phyloP scores from a whole-genome alignment of 2,329 filamentous ascomycete genomes.

The Diaporthe sp. region DNA sequence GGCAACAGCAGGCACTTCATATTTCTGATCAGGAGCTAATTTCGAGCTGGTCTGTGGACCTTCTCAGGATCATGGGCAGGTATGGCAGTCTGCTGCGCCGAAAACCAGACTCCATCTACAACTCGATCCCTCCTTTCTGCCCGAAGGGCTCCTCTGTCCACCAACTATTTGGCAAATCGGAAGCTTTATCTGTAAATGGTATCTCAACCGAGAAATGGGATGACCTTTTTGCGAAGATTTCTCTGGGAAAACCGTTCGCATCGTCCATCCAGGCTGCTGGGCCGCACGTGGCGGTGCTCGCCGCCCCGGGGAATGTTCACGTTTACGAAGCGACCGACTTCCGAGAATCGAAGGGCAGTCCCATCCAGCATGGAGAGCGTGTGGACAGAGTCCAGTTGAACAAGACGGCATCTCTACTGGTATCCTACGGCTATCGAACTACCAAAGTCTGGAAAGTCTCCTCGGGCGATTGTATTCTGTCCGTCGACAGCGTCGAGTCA shows the following conservation, averaged over 20 bases:
- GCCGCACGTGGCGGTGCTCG: background rate
- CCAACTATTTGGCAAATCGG: constrained; percentile 1
- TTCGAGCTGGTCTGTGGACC: constrained; percentile 13
- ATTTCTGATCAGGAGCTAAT: background rate
- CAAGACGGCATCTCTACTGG: background rate
- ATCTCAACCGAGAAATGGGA: constrained; percentile 12
- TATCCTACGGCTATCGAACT: background rate
- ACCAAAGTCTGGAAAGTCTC: constrained; percentile 14
- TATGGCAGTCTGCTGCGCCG: background rate
- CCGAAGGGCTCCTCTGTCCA: background rate
- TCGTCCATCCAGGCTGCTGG: constrained; percentile 4
- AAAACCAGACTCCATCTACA: constrained; percentile 7
- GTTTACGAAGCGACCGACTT: constrained; percentile 1
- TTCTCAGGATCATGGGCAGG: constrained; percentile 1
- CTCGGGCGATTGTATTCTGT: background rate
- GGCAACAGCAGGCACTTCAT: background rate
- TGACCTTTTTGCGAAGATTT: background rate
- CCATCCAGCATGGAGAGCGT: background rate
- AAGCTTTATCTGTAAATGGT: background rate
- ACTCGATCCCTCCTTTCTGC: background rate
- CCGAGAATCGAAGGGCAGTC: background rate
- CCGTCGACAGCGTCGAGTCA: background rate
- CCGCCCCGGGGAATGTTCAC: background rate
- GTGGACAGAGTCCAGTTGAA: constrained; percentile 5
- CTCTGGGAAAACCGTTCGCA: background rate